Percentiles rank a stretch among this genome's conserved stretches.
These are phyloP conservation scores for Lasiosphaeria hispida DNA, from an alignment of 495 filamentous ascomycete genomes.

Conservation along the genomic window DNA sequence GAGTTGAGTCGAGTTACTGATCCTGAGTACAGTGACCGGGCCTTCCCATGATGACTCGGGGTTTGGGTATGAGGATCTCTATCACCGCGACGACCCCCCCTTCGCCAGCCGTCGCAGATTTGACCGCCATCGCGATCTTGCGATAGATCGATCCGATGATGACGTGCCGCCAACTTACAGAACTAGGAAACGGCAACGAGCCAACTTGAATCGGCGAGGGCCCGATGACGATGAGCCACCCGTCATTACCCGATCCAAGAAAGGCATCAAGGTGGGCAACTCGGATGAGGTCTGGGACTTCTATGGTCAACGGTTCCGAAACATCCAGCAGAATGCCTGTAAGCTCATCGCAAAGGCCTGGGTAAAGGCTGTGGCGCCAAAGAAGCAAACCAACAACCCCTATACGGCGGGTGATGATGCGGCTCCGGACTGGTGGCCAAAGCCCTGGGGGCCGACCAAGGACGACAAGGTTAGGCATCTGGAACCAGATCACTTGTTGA, in stretches of 20 bases:
- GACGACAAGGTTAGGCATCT: conserved; percentile 57
- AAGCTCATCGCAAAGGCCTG: conserved; percentile 75
- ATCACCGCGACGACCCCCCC: conserved; percentile 12
- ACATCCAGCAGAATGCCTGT: conserved; percentile 70
- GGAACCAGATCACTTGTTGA: conserved; percentile 82
- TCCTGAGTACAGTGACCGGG: not conserved
- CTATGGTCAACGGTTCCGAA: conserved; percentile 62
- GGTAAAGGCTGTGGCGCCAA: conserved; percentile 78
- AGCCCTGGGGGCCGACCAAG: conserved; percentile 43
- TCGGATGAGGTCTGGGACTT: conserved; percentile 56
- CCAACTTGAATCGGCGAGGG: conserved; percentile 24
- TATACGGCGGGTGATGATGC: conserved; percentile 69
- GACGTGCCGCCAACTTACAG: conserved; percentile 14
- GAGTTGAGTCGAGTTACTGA: not conserved
- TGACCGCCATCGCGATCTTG: conserved; percentile 13
- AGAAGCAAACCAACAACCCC: conserved; percentile 80
- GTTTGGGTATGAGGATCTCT: conserved; percentile 11
- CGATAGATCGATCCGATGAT: conserved; percentile 12
- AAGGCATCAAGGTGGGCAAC: conserved; percentile 55
- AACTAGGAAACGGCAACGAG: conserved; percentile 37
- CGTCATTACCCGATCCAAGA: conserved; percentile 24
- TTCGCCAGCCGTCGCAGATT: conserved; percentile 10
- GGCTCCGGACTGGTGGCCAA: conserved; percentile 82
- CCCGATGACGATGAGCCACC: conserved; percentile 29
- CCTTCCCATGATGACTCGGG: conserved; percentile 7